Evolutionary conservation across 2,329 filamentous ascomycete species (phyloP).

Genomic region (Colletotrichum eremochloae): DNA sequence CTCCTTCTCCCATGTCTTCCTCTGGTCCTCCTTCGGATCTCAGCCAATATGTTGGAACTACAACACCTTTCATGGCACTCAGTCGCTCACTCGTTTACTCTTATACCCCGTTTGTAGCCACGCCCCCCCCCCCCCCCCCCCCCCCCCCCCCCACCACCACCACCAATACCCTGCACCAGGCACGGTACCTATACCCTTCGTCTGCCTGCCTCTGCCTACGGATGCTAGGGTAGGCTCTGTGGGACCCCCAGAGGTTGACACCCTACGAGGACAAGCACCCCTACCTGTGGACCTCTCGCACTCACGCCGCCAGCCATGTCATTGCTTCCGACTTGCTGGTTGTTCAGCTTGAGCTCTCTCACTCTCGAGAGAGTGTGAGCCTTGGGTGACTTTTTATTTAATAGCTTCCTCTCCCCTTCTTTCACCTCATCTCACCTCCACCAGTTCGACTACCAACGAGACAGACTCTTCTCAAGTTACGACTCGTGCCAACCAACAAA

Average conservation of each 20-base stretch:
- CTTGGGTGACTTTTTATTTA: conserved; percentile 39
- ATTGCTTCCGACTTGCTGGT: conserved; percentile 33
- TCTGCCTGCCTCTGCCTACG: conserved; percentile 11
- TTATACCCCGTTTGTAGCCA: conserved; percentile 12
- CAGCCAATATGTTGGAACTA: not conserved
- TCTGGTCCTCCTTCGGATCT: not conserved
- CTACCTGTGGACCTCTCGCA: not conserved
- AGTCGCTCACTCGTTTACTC: not conserved
- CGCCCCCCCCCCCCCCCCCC: conserved; percentile 22
- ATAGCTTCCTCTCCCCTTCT: conserved; percentile 34
- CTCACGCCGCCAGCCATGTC: conserved; percentile 35
- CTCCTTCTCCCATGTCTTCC: not conserved
- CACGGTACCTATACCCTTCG: conserved; percentile 32
- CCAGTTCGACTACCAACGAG: conserved; percentile 10
- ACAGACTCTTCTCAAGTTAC: not conserved
- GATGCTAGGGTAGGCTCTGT: conserved; percentile 19
- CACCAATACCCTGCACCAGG: conserved; percentile 11
- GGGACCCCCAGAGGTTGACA: conserved; percentile 20
- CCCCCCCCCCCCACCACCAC: not conserved
- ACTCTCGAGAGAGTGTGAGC: conserved; percentile 4
- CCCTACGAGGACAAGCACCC: conserved; percentile 29
- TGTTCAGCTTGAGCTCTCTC: conserved; percentile 19
- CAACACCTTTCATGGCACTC: not conserved
- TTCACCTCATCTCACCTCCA: conserved; percentile 11
- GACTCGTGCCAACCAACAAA: conserved; percentile 4